These are phyloP conservation scores for Mortierella sp. DNA, from an alignment of 371 early-diverging fungal species.

Conservation along the genomic window DNA sequence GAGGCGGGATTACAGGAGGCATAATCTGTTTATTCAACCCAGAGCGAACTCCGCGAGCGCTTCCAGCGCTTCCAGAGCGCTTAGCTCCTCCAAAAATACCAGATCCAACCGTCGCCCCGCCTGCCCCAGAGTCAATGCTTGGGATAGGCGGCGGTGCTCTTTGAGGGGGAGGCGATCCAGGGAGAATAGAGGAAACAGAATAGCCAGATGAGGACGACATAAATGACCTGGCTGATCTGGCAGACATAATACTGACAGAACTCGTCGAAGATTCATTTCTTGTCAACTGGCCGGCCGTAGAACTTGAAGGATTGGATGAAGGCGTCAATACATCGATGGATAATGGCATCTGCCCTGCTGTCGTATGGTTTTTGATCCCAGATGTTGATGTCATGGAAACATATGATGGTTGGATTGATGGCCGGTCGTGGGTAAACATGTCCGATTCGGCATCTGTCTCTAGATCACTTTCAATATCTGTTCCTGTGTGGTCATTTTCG, in stretches of 20 bases:
- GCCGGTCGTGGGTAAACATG: conserved; percentile 12
- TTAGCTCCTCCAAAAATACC: conserved; percentile 24
- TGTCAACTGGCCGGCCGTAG: conserved; percentile 19
- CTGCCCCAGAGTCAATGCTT: not conserved
- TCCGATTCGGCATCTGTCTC: conserved; percentile 32
- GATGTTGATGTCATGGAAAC: conserved; percentile 25
- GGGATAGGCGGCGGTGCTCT: conserved; percentile 53
- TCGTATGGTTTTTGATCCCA: not conserved
- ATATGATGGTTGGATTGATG: conserved; percentile 22
- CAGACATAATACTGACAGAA: conserved; percentile 30
- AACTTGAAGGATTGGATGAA: conserved; percentile 17
- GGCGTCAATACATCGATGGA: not conserved
- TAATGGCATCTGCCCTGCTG: not conserved
- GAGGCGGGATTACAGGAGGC: conserved; percentile 38
- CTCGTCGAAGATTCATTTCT: conserved; percentile 41
- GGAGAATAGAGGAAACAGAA: conserved; percentile 27
- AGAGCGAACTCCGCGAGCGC: conserved; percentile 48
- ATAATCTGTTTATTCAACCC: conserved; percentile 51
- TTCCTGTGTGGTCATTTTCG: not conserved
- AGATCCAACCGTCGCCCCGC: conserved; percentile 10
- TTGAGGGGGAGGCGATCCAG: conserved; percentile 49
- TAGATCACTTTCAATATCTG: conserved; percentile 22
- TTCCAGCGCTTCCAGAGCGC: conserved; percentile 46
- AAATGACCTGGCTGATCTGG: conserved; percentile 37
- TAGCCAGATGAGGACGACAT: conserved; percentile 25